Conservation (phyloP, 2,329 filamentous ascomycete genomes). For the Thelonectria discophora region DNA sequence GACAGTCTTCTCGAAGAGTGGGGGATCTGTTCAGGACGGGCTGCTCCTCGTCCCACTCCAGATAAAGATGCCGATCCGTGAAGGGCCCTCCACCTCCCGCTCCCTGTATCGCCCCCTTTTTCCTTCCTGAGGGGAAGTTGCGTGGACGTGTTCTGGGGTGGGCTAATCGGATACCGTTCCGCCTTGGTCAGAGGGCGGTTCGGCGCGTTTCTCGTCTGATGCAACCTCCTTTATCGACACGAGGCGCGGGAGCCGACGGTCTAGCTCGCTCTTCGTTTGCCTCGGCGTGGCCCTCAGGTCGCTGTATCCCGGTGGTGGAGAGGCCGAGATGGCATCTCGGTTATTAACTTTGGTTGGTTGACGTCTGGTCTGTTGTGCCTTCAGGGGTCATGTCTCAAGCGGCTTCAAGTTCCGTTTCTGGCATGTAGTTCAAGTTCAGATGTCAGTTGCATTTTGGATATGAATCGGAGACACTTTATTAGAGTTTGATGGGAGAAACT, state of each 20-base stretch:
- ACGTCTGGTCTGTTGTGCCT: too few species aligned
- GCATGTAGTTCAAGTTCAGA: too few species aligned
- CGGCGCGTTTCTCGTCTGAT: background rate
- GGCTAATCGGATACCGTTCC: background rate
- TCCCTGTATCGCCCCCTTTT: background rate
- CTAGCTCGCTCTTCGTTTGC: background rate
- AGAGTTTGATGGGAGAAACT: too few species aligned
- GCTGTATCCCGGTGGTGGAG: background rate
- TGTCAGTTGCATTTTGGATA: too few species aligned
- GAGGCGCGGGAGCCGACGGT: background rate
- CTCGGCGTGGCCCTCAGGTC: background rate
- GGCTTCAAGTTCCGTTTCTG: too few species aligned
- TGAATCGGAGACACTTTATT: too few species aligned
- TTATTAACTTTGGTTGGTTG: too few species aligned
- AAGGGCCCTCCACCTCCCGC: background rate
- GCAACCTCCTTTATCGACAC: too few species aligned
- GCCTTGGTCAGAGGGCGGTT: background rate
- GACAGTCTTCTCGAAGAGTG: constrained; percentile 6
- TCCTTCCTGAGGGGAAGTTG: background rate
- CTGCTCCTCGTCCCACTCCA: constrained; percentile 9
- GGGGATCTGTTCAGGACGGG: constrained; percentile 2
- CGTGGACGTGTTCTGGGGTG: background rate
- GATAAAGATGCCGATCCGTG: background rate
- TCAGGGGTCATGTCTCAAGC: too few species aligned
- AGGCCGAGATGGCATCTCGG: too few species aligned